Evolutionary conservation across 768 basidiomycete genomes (phyloP), one percentile per base, ranked within the genome.

Genomic region (Hygrocybe punicea): DNA sequence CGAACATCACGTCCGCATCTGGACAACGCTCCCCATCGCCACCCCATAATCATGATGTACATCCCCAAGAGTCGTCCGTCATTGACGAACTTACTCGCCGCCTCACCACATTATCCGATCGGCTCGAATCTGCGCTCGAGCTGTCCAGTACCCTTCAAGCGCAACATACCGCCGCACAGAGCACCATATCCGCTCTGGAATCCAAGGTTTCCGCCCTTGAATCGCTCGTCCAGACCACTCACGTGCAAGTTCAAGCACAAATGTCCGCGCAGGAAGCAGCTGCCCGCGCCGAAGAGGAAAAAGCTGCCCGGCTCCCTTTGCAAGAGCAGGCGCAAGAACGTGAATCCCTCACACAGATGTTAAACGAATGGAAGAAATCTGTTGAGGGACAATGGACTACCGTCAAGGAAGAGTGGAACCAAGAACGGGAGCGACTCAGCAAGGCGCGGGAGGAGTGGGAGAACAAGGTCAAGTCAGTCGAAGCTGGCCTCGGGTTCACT

Each of bases 391-490:
- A 86, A 50, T 94, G 91, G 57, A 81, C 75, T 35, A 74, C 71
- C 25, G 85, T 94, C 33, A 83, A 86, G 63, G 86, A 91, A 61
- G 88, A 89, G 55, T 97, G 93, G 93, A 79, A 79, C 2, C 76
- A 81, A 36, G 94, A 97, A 70, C 78, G 93, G 4, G 87, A 87
- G 58, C 78, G 91, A 17, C 77, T 97, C 10, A 76, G 78, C 39
- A 75, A 79, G 17, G 91, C 91, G 11, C 78, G 86, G 48, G 85
- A 89, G 40, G 91, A 94, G 62, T 95, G 89, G 87, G 94, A 95
- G 71, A 71, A 57, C 6, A 79, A 83, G 54, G 74, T 81, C 52
- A 74, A 78, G 11, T 69, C 69, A 8, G 73, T 85, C n/a, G 84
- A 86, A 61, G 70, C 74, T 13, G 78, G 81, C 3, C 60, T 87